Evolutionary conservation across 345 rosid genomes (phyloP).

Genomic region (Microthlaspi erraticum): DNA sequence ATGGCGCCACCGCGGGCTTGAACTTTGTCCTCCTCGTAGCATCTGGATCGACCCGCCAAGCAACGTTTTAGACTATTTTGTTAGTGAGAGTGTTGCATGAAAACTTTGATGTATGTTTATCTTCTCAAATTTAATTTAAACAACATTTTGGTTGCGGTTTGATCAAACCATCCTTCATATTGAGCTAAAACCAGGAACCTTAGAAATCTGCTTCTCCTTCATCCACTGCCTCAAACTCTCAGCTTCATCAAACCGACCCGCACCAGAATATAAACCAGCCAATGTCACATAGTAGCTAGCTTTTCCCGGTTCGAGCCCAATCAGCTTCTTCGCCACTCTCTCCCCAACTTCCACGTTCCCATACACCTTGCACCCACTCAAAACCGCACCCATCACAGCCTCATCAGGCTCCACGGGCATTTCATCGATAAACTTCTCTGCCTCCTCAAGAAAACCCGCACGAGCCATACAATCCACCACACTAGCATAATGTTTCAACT

Average conservation of each 20-base stretch:
- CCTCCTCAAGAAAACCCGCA: conserved; percentile 65
- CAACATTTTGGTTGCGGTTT: conserved; percentile 11
- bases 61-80: background rate
- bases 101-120: no score
- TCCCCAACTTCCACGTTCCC: conserved; percentile 64
- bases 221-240: conserved; percentile 56
- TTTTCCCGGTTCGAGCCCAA: conserved; percentile 53
- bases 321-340: conserved; percentile 61
- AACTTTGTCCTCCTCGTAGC: background rate
- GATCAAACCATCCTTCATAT: conserved; percentile 42
- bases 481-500: conserved; percentile 60
- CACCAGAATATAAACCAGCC: conserved; percentile 55
- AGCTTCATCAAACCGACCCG: conserved; percentile 58
- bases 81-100: background rate
- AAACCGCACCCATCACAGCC: conserved; percentile 58
- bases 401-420: conserved; percentile 71
- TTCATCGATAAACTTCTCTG: conserved; percentile 56
- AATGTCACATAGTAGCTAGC: conserved; percentile 61
- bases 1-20: background rate
- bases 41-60: background rate
- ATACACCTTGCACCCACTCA: conserved; percentile 61
- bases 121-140: background rate
- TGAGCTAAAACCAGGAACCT: conserved; percentile 58
- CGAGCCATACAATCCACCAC: conserved; percentile 65
- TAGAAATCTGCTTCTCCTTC: conserved; percentile 52